phyloP scores from a whole-genome alignment of 83 land plant species.

The Larix sibirica region DNA sequence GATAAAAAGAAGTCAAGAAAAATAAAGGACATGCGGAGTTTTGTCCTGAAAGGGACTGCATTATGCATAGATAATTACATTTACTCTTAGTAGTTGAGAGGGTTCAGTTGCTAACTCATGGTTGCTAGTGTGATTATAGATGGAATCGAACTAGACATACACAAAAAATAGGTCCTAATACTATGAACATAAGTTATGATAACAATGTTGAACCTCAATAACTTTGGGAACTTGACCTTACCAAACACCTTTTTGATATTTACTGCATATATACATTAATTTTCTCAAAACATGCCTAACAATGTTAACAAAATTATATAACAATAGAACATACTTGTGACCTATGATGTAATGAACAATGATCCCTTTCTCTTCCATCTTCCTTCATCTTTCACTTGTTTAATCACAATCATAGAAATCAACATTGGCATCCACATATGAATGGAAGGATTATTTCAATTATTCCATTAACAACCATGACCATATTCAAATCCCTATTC shows the following conservation, averaged over 20 bases:
- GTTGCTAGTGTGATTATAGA: not conserved
- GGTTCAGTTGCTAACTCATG: too few species aligned
- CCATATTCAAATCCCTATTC: not conserved
- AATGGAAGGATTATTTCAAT: not conserved
- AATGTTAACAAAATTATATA: not conserved
- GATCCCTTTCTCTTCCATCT: constrained; percentile 70
- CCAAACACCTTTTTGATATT: not conserved
- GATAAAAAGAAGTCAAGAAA: not conserved
- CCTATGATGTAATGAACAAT: constrained; percentile 66
- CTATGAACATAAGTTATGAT: not conserved
- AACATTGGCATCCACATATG: constrained; percentile 5
- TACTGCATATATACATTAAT: not conserved
- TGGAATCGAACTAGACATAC: too few species aligned
- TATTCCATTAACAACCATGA: not conserved
- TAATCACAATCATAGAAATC: constrained; percentile 7
- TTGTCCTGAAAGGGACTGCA: not conserved
- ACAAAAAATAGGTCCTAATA: not conserved
- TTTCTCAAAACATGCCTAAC: not conserved
- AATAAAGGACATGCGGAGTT: not conserved
- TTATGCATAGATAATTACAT: too few species aligned
- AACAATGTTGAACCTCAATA: not conserved
- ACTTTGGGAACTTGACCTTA: not conserved
- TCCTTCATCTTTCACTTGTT: constrained; percentile 61
- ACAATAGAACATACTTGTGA: constrained; percentile 40
- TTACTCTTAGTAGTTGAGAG: too few species aligned